These are phyloP conservation scores for Lachnellula hyalina DNA, from an alignment of 2,329 filamentous ascomycete species.

Conservation along the genomic window DNA sequence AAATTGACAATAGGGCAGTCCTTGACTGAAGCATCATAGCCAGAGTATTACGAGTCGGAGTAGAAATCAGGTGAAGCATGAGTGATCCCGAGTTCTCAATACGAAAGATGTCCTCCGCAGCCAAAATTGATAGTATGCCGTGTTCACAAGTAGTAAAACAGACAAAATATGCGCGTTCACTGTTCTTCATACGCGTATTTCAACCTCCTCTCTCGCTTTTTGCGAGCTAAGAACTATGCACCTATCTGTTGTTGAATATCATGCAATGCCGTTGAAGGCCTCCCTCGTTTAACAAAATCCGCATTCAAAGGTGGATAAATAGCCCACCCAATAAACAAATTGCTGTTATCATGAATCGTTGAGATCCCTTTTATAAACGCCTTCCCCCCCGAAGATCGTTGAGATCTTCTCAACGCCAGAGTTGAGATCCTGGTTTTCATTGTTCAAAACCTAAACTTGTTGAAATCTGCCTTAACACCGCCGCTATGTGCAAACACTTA, in stretches of 20 bases:
- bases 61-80: too few species aligned
- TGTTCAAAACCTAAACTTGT: constrained; percentile 28
- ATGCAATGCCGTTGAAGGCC: background rate
- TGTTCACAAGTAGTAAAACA: background rate
- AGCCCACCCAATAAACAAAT: background rate
- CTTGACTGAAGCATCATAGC: too few species aligned
- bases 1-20: too few species aligned
- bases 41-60: too few species aligned
- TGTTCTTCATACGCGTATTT: background rate
- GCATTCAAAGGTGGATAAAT: background rate
- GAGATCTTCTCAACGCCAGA: background rate
- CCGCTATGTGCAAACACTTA: constrained; percentile 29
- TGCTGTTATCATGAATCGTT: background rate
- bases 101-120: too few species aligned
- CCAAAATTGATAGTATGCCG: too few species aligned
- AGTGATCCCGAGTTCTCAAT: too few species aligned
- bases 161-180: background rate
- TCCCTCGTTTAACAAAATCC: background rate
- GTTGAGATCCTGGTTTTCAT: background rate
- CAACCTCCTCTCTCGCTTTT: background rate
- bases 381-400: background rate
- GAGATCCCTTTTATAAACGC: background rate
- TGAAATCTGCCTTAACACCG: constrained; percentile 31
- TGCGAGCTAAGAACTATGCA: background rate
- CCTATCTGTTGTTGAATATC: background rate